Conservation (phyloP, 768 basidiomycete species). For the Tulasnella sp. region DNA sequence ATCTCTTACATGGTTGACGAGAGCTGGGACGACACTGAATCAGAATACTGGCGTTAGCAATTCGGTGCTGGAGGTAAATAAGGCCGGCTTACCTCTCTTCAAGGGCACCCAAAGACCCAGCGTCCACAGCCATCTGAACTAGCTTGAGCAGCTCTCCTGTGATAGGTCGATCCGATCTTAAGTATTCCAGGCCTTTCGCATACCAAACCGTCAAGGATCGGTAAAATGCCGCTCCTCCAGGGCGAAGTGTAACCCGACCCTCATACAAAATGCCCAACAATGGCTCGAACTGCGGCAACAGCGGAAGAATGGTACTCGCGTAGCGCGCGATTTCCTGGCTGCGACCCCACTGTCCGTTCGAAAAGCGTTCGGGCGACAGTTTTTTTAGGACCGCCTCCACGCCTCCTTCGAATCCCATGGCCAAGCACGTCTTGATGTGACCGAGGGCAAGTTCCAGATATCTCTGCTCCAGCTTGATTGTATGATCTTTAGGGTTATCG, state of each 20-base stretch:
- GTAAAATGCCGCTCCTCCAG: not conserved
- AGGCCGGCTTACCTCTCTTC: not conserved
- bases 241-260: not conserved
- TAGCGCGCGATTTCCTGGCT: not conserved
- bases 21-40: not conserved
- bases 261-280: not conserved
- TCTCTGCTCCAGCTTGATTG: not conserved
- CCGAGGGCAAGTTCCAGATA: not conserved
- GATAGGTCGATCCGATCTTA: not conserved
- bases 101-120: not conserved
- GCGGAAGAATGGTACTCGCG: not conserved
- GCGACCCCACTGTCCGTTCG: not conserved
- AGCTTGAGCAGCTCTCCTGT: not conserved
- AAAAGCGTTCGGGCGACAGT: not conserved
- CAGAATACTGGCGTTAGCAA: not conserved
- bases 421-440: not conserved
- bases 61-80: not conserved
- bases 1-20: not conserved
- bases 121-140: not conserved
- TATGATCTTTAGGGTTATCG: not conserved
- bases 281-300: not conserved
- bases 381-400: not conserved
- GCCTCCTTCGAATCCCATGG: not conserved
- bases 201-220: not conserved
- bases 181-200: not conserved